A percentile compares a stretch with the other conserved stretches of the same genome.
Conservation (phyloP, 2,329 filamentous ascomycete species). For the Aspergillus awamori region DNA sequence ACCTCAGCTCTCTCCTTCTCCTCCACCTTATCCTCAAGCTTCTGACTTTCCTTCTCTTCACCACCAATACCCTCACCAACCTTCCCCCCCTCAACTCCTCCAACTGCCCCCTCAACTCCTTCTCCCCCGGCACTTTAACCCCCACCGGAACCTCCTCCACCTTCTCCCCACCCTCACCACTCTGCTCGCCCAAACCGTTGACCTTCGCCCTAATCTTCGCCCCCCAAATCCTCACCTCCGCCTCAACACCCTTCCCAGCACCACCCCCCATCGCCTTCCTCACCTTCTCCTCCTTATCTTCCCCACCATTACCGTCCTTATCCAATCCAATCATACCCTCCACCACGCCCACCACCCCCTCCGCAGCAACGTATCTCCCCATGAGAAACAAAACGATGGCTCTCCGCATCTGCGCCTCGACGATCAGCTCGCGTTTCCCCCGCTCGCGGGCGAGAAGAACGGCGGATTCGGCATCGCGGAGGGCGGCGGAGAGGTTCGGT, state of each 20-base stretch:
- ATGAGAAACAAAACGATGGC: slow-evolving; percentile 73
- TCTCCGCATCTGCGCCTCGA: slow-evolving; percentile 79
- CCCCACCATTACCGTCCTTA: slow-evolving; percentile 42
- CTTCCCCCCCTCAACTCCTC: slow-evolving; percentile 32
- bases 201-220: slow-evolving; percentile 59
- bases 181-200: slow-evolving; percentile 47
- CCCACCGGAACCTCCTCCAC: slow-evolving; percentile 58
- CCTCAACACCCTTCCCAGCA: slow-evolving; percentile 27
- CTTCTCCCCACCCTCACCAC: slow-evolving; percentile 52
- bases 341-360: slow-evolving; percentile 66
- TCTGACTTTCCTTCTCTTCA: background rate
- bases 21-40: background rate
- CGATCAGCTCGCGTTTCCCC: slow-evolving; percentile 73
- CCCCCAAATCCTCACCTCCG: slow-evolving; percentile 59
- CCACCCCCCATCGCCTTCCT: slow-evolving; percentile 33
- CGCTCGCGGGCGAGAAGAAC: slow-evolving; percentile 66
- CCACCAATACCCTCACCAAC: slow-evolving; percentile 6
- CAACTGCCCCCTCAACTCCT: slow-evolving; percentile 41
- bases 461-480: slow-evolving; percentile 70
- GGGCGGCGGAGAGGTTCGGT: slow-evolving; percentile 52
- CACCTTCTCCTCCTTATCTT: slow-evolving; percentile 39
- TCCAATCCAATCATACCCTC: slow-evolving; percentile 53
- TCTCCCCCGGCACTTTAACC: slow-evolving; percentile 47
- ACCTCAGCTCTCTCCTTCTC: background rate
- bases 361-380: slow-evolving; percentile 72